phyloP scores from a whole-genome alignment of 2,329 filamentous ascomycete species.

The Myrmaecium sp. region DNA sequence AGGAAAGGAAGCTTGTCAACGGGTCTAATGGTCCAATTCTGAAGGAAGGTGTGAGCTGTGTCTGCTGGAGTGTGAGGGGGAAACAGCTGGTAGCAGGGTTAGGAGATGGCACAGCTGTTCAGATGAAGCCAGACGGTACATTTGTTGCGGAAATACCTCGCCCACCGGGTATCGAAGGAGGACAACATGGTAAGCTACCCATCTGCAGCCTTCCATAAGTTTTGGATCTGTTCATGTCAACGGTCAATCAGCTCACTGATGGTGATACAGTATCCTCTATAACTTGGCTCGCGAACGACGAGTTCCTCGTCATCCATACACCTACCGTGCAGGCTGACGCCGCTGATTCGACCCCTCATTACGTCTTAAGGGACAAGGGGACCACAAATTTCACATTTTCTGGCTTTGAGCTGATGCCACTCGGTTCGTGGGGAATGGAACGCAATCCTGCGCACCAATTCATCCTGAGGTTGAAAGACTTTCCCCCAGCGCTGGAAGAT shows the following conservation, averaged over 20 bases:
- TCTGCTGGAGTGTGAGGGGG: constrained; percentile 82
- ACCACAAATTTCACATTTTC: constrained; percentile 45
- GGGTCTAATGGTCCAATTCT: constrained; percentile 47
- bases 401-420: constrained; percentile 35
- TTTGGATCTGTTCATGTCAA: background rate
- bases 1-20: constrained; percentile 41
- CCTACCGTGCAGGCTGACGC: constrained; percentile 36
- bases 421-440: constrained; percentile 48
- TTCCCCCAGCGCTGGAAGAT: constrained; percentile 65
- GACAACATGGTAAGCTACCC: constrained; percentile 53
- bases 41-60: constrained; percentile 60
- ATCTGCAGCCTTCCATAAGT: background rate
- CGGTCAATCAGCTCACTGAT: constrained; percentile 1
- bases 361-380: constrained; percentile 52
- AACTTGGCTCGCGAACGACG: constrained; percentile 73
- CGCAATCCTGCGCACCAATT: constrained; percentile 58
- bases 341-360: constrained; percentile 54
- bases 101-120: constrained; percentile 59
- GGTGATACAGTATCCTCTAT: constrained; percentile 51
- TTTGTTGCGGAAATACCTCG: constrained; percentile 64
- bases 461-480: constrained; percentile 59
- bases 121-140: constrained; percentile 69
- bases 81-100: constrained; percentile 85
- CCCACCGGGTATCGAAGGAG: constrained; percentile 47
- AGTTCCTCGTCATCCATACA: constrained; percentile 69